Conservation (phyloP, 257 asterid species). For the Paraleonurus japonicus region DNA sequence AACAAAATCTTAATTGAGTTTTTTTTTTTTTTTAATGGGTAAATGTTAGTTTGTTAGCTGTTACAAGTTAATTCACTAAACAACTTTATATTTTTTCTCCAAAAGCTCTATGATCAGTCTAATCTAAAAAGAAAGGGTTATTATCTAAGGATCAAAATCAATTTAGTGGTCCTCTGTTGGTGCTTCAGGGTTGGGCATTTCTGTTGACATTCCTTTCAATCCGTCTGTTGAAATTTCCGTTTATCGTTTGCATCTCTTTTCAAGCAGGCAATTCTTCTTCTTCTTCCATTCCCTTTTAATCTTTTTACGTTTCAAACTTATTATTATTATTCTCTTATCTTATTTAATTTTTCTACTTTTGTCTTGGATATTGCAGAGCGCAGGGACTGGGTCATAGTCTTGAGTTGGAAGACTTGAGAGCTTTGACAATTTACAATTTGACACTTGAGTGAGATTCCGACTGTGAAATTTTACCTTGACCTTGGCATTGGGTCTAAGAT, state of each 20-base stretch:
- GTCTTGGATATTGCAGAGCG: slow-evolving; percentile 2
- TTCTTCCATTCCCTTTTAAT: not conserved
- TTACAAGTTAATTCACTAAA: too few species aligned
- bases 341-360: not conserved
- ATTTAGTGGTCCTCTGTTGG: not conserved
- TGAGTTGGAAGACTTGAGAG: slow-evolving; percentile 3
- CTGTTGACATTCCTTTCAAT: not conserved
- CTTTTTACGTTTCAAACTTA: not conserved
- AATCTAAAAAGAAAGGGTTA: too few species aligned
- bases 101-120: too few species aligned
- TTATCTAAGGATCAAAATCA: not conserved
- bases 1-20: not conserved
- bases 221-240: not conserved
- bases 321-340: not conserved
- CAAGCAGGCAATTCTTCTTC: slow-evolving; percentile 15
- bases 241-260: slow-evolving; percentile 5
- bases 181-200: slow-evolving; percentile 9
- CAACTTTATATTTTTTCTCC: too few species aligned
- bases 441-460: not conserved
- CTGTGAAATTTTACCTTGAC: not conserved
- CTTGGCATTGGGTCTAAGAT: not conserved
- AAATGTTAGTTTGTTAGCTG: too few species aligned
- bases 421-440: not conserved
- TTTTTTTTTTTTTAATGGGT: too few species aligned
- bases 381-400: slow-evolving; percentile 2